phyloP scores from a whole-genome alignment of 495 filamentous ascomycete species.

The Aspergillus affinis region DNA sequence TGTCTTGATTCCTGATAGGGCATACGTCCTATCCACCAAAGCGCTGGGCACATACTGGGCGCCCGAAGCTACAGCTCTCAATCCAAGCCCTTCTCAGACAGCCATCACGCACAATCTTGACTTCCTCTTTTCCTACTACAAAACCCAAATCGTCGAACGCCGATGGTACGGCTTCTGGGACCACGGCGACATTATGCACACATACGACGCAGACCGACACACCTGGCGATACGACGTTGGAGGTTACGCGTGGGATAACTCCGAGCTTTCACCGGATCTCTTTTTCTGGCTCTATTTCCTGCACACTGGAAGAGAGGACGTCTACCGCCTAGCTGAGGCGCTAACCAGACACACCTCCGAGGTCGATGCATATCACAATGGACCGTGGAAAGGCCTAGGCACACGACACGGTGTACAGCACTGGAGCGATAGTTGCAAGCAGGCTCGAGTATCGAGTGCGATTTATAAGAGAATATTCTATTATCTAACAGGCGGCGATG shows the following conservation, averaged over 20 bases:
- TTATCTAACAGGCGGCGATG: slow-evolving; percentile 45
- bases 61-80: not conserved
- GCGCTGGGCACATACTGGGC: slow-evolving; percentile 47
- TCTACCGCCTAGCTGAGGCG: slow-evolving; percentile 49
- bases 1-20: slow-evolving; percentile 32
- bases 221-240: slow-evolving; percentile 55
- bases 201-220: slow-evolving; percentile 49
- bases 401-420: slow-evolving; percentile 53
- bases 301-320: slow-evolving; percentile 43
- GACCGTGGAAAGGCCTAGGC: slow-evolving; percentile 48
- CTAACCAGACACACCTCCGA: slow-evolving; percentile 49
- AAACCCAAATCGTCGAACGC: slow-evolving; percentile 40
- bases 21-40: slow-evolving; percentile 40
- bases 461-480: slow-evolving; percentile 44
- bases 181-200: slow-evolving; percentile 52
- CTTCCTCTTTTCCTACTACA: slow-evolving; percentile 45
- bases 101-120: slow-evolving; percentile 40
- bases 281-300: slow-evolving; percentile 56
- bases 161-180: slow-evolving; percentile 55
- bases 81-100: slow-evolving; percentile 14
- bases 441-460: slow-evolving; percentile 38
- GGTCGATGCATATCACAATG: slow-evolving; percentile 51
- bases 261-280: slow-evolving; percentile 51
- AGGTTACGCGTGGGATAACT: slow-evolving; percentile 56
- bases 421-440: slow-evolving; percentile 51